Evolutionary conservation across 2,329 filamentous ascomycete species (phyloP), one percentile per base, ranked within the genome.

Genomic region (Scopulariopsis brevicaulis): DNA sequence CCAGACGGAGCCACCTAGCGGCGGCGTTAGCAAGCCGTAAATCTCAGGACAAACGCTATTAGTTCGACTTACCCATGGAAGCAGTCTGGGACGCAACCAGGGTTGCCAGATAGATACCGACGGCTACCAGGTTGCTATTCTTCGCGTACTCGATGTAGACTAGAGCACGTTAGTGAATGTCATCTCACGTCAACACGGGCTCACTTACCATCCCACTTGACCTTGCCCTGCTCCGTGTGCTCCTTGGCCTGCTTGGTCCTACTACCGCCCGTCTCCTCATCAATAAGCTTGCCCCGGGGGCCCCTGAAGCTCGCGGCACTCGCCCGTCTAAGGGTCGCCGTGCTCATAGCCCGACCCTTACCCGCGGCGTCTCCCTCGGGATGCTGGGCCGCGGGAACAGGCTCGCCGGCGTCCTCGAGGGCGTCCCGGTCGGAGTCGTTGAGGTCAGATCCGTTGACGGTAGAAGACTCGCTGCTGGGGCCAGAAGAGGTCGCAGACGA

Each of bases 141-240:
- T 90, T 96, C 59, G 94, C 95, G 67, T 99, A 99, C 72, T 96
- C 92, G 20, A 79, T 77, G 68, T 99, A 99, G 32, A 99, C 93
- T 65, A 67, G 66, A 15, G n/a, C 37, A n/a, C 18, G 40, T 46
- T n/a, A 46, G 40, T n/a, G n/a, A 15, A 50, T 10, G 12, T 24
- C 43, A 18, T 22, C 20, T 24, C 22, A 24, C 20, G n/a, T 24
- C n/a, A 22, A 24, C 20, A 24, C 15, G 18, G 22, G 18, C 7
- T 18, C 2, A 57, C 56, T 58, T 15, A 58, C 74, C 72, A 63
- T 85, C 82, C 92, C 94, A 97, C 72, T 96, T 97, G 64, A 99
- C 94, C 70, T 97, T 96, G 66, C 94, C 94, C 73, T 99, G 91
- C 70, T 99, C 91, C 2, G 84, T 81, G 63, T 87, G 87, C 70